Base-by-base conservation (phyloP, 495 filamentous ascomycete species). In the Hypoxylon trugodes region DNA sequence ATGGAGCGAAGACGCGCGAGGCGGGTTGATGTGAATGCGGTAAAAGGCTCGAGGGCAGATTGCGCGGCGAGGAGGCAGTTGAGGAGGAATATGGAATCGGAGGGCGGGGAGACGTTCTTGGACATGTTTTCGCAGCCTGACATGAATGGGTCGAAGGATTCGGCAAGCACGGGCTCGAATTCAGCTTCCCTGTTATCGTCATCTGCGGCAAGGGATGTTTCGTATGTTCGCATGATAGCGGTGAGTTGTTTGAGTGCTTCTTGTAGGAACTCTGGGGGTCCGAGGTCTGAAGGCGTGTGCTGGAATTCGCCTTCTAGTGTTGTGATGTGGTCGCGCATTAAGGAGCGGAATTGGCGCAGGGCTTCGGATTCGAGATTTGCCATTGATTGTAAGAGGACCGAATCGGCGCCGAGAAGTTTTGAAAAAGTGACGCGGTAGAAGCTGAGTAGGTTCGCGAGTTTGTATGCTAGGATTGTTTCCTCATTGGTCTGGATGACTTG, bases 401-500 rank as follows among this genome's bases (percentile, higher is more conserved):
- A 90, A 8, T 87, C 80, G 3, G 82, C 63, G 18, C 90, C 90
- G 0, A 98, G 78, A 1, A 99, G 76, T 69, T 86, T 91, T 6
- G 85, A 80, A 64, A 98, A 97, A 1, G 91, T 98, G 33, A 82
- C 80, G 43, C 85, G 87, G 77, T 99, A 99, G 76, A 98, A 99
- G 42, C 84, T 83, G 26, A 98, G 82, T 1, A 98, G 76, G 58
- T 96, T 97, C 13, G 90, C 87, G 32, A 97, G 87, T 68, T 91
- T 92, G 80, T 96, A 99, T 46, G 91, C 88, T 38, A 93, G 79
- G 19, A 94, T 89, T 0, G 91, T 87, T 51, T 97, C 92, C 57
- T 97, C 95, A 68, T 97, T 92, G 47, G 89, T 90, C 66, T 96
- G 91, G 28, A 97, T 90, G 24, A 96, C 90, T 59, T 97, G 90